Evolutionary conservation across 78 protist species (phyloP).

Genomic region (Pelomyxa schiedti): DNA sequence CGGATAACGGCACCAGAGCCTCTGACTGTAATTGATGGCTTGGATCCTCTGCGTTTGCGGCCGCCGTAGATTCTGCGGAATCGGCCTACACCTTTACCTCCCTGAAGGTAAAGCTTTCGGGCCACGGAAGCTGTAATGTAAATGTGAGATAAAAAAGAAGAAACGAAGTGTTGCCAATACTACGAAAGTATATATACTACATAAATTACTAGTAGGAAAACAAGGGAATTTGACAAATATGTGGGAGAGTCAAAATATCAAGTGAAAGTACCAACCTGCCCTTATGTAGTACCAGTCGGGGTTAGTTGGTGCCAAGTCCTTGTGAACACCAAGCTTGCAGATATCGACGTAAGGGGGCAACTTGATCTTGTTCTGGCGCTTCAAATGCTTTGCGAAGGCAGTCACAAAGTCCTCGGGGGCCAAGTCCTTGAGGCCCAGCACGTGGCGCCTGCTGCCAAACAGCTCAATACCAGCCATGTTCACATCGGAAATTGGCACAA

Average conservation of each 20-base stretch:
- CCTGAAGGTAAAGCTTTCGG: constrained; percentile 70
- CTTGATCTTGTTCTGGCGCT: constrained; percentile 66
- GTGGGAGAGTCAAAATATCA: too few species aligned
- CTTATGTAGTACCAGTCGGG: constrained; percentile 97
- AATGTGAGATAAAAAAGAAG: too few species aligned
- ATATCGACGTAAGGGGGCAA: constrained; percentile 87
- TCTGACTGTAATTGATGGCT: constrained; percentile 33
- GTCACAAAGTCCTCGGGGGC: constrained; percentile 73
- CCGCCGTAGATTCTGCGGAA: constrained; percentile 57
- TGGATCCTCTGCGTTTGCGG: constrained; percentile 37
- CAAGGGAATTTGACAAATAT: too few species aligned
- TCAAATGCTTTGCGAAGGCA: constrained; percentile 82
- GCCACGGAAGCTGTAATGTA: constrained; percentile 76
- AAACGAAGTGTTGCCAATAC: neutral
- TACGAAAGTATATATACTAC: neutral
- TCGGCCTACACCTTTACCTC: constrained; percentile 62
- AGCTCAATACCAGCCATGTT: too few species aligned
- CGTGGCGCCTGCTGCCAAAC: too few species aligned
- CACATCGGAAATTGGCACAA: too few species aligned
- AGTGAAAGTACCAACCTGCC: constrained; percentile 30
- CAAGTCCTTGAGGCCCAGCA: constrained; percentile 92
- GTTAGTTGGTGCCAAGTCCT: constrained; percentile 91
- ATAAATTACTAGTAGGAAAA: too few species aligned
- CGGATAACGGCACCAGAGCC: constrained; percentile 71
- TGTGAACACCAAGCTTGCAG: constrained; percentile 82